Base-by-base conservation (phyloP, 2,329 filamentous ascomycete genomes). In the Cylindrodendrum hubeiense region DNA sequence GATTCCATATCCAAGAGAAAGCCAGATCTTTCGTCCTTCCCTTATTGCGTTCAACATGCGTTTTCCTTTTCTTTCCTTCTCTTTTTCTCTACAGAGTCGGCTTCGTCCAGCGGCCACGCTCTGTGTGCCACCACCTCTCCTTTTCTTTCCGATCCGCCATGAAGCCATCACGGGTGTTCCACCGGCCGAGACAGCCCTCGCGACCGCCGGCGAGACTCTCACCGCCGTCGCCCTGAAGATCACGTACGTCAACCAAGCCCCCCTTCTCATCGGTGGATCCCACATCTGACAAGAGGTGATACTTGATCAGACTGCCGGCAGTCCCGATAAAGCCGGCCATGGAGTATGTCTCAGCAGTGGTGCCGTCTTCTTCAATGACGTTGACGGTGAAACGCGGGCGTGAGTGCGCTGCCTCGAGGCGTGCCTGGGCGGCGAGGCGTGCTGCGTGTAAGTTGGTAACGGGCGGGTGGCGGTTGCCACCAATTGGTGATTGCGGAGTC, bases 251-350 rank as follows among this genome's bases (percentile, higher is more conserved):
- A 1, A 87, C 80, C 3, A 91, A 77, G 2, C 87, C 86, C 17
- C 88, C 86, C 51, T 86, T 83, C 30, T 87, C 85, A 65, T 90
- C 87, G 2, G 81, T 81, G 1, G 83, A 86, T 0, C 88, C 88
- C 0, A 76, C 70, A 57, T 92, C 90, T 0, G 91, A 84, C 17
- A 80, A 76, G 12, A 94, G 79, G 43, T 83, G 80, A 72, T 94
- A 94, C 19, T 78, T 74, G 56, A 94, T 89, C 30, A 76, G 78
- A 50, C 88, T 91, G 30, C 82, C 84, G 3, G 89, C 74, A 1
- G 83, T 82, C 17, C 92, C 92, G 7, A 93, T 76, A 74, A 87
- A 93, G 0, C 86, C 87, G 1, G 84, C 89, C 19, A 93, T 78
- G 4, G 83, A 83, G 54, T 86, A 87, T 2, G 83, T 82, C 30